Evolutionary conservation across 345 rosid species (phyloP).

Genomic region (Arabis hirsuta): DNA sequence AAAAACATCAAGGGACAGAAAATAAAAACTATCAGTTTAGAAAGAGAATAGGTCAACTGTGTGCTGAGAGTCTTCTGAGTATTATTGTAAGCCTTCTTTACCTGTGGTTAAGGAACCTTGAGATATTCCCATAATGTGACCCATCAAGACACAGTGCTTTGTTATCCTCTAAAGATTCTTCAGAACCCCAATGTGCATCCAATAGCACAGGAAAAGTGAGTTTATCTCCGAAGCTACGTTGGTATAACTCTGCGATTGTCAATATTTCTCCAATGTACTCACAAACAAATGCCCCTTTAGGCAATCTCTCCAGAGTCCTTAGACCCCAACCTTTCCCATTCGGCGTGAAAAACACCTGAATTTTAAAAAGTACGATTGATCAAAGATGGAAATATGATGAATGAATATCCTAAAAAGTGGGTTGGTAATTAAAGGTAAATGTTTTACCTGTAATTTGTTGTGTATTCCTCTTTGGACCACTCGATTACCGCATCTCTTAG

Average conservation of each 20-base stretch:
- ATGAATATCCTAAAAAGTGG: background rate
- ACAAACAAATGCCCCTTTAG: conserved; percentile 76
- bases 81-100: conserved; percentile 24
- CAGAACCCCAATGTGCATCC: conserved; percentile 77
- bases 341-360: conserved; percentile 63
- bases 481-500: conserved; percentile 72
- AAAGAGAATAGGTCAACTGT: background rate
- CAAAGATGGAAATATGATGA: background rate
- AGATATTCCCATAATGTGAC: conserved; percentile 67
- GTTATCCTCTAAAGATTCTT: conserved; percentile 53
- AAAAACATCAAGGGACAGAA: background rate
- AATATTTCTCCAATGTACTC: conserved; percentile 84
- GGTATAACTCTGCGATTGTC: conserved; percentile 62
- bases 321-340: conserved; percentile 87
- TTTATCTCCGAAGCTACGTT: conserved; percentile 50
- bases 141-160: conserved; percentile 85
- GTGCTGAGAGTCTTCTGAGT: background rate
- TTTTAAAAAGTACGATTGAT: background rate
- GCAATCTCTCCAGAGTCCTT: conserved; percentile 60
- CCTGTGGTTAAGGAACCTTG: conserved; percentile 89
- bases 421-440: background rate
- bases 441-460: conserved; percentile 65
- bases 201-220: conserved; percentile 63
- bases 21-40: background rate
- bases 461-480: conserved; percentile 80